Base-by-base conservation (phyloP, 192 early-diverging fungal genomes). In the Podila minutissima region DNA sequence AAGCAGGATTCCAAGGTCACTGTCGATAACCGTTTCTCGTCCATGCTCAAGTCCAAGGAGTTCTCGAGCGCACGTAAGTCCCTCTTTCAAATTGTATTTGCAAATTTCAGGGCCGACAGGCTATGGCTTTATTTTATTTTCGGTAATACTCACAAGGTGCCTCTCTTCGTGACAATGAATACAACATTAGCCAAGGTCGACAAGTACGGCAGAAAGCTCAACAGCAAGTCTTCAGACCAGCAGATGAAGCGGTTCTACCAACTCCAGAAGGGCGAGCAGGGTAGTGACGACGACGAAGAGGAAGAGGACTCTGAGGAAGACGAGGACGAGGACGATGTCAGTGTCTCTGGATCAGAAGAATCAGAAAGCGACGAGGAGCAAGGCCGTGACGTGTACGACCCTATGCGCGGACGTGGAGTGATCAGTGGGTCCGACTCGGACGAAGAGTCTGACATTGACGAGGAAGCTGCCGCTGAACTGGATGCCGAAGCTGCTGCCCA, bases 1-100 rank as follows among this genome's bases (percentile, higher is more conserved):
- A 95, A 95, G 84, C 91, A 89, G 69, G 91, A 92, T 59, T 83
- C 82, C 58, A 98, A 99, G 78, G 89, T 99, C 62, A 89, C 89
- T 15, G 89, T 99, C 33, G 97, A 99, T 88, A 87, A 90, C 69
- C 93, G 97, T 51, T 99, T 99, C 82, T 72, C 88, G 12, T 82
- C 86, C 24, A 95, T 99, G 92, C 87, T 98, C 69, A 86, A 91
- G 29, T 86, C 88, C 75, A 89, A 92, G 26, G 85, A 88, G 29
- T 90, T 90, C 69, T 83, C 68, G 10, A 79, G 75, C 53, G 74
- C 83, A 61, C 90, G 90, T 91, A 84, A 74, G 86, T 82, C 9
- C 9, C 6, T 20, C 50, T 61, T n/a, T 11, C 20, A 38, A 55
- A 17, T 20, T 60, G 28, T 53, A 24, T 13, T 35, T 11, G 1